Evolutionary conservation across 2,329 filamentous ascomycete species (phyloP).

Genomic region (Harringtonia aguacate): DNA sequence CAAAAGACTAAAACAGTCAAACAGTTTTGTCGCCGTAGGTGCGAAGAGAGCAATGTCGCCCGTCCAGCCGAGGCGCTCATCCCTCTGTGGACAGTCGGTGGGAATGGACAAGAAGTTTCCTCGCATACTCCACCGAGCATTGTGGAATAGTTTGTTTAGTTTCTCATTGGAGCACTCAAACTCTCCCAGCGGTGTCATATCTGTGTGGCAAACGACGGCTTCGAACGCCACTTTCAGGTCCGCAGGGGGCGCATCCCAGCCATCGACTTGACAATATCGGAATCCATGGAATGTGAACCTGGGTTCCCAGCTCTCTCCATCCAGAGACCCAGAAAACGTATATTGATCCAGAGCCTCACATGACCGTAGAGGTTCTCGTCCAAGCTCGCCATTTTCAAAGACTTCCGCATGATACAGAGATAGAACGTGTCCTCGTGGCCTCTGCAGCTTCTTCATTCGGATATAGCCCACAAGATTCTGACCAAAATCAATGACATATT

Average conservation of each 20-base stretch:
- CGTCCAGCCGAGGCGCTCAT: conserved; percentile 44
- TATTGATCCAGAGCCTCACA: conserved; percentile 26
- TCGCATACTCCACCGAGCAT: conserved; percentile 44
- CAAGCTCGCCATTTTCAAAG: conserved; percentile 34
- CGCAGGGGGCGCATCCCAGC: conserved; percentile 22
- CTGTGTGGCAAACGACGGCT: conserved; percentile 24
- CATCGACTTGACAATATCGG: conserved; percentile 36
- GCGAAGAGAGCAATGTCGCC: conserved; percentile 39
- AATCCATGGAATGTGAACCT: conserved; percentile 42
- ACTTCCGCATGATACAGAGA: conserved; percentile 37
- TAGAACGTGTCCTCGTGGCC: conserved; percentile 24
- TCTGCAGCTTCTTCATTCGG: conserved; percentile 23
- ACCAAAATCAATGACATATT: conserved; percentile 43
- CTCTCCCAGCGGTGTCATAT: conserved; percentile 35
- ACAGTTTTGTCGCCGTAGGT: conserved; percentile 41
- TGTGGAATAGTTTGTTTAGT: conserved; percentile 43
- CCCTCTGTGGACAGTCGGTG: conserved; percentile 46
- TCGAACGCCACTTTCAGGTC: too few species aligned
- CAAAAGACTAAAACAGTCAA: conserved; percentile 39
- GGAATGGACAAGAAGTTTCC: conserved; percentile 48
- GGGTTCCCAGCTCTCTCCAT: conserved; percentile 27
- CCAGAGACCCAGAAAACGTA: conserved; percentile 13
- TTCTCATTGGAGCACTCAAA: conserved; percentile 40
- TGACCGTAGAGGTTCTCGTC: conserved; percentile 27
- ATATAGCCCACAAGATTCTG: conserved; percentile 46